Percentiles rank a stretch among this genome's conserved stretches.
phyloP scores from a whole-genome alignment of 1,139 yeast species.

The Meyerozyma guilliermondii region DNA sequence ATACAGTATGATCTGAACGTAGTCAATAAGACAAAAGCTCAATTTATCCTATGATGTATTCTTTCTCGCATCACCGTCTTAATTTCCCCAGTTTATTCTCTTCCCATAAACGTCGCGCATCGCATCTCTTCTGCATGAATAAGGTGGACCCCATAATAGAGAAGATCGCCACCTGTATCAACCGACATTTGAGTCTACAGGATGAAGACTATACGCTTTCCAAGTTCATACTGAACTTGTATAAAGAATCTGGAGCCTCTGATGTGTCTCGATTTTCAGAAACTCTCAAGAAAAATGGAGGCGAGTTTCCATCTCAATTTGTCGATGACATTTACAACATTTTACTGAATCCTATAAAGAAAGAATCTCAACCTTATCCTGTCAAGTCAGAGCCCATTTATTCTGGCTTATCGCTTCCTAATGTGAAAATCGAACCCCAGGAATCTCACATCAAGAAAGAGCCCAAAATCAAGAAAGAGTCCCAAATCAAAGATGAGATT shows the following conservation, averaged over 20 bases:
- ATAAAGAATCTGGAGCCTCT: neutral
- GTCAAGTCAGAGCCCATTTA: neutral
- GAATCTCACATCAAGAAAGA: too few relatives aligned
- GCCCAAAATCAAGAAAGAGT: neutral
- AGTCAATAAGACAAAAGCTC: neutral
- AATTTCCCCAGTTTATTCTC: too few relatives aligned
- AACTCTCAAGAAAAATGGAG: neutral
- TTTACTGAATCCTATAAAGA: neutral
- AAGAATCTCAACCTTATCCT: neutral
- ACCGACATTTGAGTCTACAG: neutral
- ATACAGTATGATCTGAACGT: too few relatives aligned
- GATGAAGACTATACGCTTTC: neutral
- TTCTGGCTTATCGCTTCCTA: neutral
- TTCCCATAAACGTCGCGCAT: neutral
- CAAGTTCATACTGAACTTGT: neutral
- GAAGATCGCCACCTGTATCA: neutral
- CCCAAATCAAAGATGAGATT: neutral
- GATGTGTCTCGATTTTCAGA: neutral
- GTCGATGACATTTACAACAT: neutral
- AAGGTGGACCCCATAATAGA: neutral
- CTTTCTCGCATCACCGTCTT: too few relatives aligned
- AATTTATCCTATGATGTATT: too few relatives aligned
- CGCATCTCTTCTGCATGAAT: neutral
- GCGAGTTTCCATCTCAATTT: neutral
- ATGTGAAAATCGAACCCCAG: neutral